These are phyloP conservation scores for Zymoseptoria crescenta DNA, from an alignment of 2,329 filamentous ascomycete genomes.

Conservation along the genomic window DNA sequence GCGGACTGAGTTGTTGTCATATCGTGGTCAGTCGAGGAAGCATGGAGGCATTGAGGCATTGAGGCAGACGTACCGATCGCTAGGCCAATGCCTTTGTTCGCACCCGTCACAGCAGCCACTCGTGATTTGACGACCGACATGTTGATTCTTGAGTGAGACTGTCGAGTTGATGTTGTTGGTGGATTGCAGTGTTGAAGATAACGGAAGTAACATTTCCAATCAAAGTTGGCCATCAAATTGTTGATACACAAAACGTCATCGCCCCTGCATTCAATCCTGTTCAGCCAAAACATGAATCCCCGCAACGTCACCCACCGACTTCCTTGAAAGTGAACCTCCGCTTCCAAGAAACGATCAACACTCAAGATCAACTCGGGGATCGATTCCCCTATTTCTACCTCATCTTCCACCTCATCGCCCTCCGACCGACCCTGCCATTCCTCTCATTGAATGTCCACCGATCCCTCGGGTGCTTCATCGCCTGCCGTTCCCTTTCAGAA, in stretches of 20 bases:
- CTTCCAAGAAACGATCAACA: background rate
- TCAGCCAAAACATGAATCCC: no score
- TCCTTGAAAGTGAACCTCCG: background rate
- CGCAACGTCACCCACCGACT: background rate
- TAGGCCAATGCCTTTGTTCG: slow-evolving; percentile 47
- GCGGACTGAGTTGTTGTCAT: slow-evolving; percentile 32
- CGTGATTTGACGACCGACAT: slow-evolving; percentile 24
- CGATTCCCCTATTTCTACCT: background rate
- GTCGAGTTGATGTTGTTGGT: background rate
- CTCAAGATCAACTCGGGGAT: background rate
- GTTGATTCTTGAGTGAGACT: background rate
- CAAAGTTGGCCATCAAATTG: background rate
- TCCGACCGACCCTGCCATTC: background rate
- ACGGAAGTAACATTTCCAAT: background rate
- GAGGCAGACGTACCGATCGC: slow-evolving; percentile 35
- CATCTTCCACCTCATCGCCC: background rate
- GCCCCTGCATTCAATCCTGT: background rate
- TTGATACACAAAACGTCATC: background rate
- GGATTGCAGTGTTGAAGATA: no score
- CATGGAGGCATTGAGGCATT: background rate
- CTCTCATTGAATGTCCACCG: slow-evolving; percentile 3
- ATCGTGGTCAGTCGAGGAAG: background rate
- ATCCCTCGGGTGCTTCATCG: background rate
- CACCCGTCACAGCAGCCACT: slow-evolving; percentile 48
- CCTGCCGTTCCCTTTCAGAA: slow-evolving; percentile 12